These are phyloP conservation scores for Rhodotorula diobovata DNA, from an alignment of 768 basidiomycete genomes.

Conservation along the genomic window DNA sequence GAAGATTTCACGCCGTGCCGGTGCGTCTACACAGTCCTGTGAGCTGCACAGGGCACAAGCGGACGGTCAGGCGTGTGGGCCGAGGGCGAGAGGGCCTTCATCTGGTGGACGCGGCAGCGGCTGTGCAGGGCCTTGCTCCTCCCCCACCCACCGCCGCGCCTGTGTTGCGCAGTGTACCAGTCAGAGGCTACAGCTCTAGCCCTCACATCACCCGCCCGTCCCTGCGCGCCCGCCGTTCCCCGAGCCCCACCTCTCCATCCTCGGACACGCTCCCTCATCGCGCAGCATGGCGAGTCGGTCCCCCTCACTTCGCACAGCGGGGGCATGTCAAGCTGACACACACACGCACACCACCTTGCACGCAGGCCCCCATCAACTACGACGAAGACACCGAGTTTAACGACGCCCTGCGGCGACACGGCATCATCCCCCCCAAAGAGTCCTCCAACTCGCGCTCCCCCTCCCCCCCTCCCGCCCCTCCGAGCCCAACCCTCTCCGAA, in stretches of 20 bases:
- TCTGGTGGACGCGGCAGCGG: too few relatives aligned
- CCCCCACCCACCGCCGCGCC: too few relatives aligned
- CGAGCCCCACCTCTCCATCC: background rate
- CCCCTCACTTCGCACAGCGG: background rate
- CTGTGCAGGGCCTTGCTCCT: too few relatives aligned
- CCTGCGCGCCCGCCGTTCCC: background rate
- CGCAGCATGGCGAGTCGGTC: background rate
- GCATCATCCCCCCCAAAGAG: conserved; percentile 50
- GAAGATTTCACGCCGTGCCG: too few relatives aligned
- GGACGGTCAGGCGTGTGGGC: too few relatives aligned
- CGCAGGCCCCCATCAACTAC: conserved; percentile 22
- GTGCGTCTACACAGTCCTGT: too few relatives aligned
- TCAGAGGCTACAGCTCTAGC: too few relatives aligned
- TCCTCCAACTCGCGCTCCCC: conserved; percentile 23
- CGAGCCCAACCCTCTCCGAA: conserved; percentile 35
- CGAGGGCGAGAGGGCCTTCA: too few relatives aligned
- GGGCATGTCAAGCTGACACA: background rate
- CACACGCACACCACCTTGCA: too few relatives aligned
- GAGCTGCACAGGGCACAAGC: too few relatives aligned
- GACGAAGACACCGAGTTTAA: conserved; percentile 46
- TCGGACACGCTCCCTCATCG: background rate
- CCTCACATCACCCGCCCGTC: too few relatives aligned
- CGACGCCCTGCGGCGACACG: conserved; percentile 51
- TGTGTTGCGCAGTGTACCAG: too few relatives aligned
- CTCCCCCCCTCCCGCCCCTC: conserved; percentile 15